Base-by-base conservation (phyloP, 768 basidiomycete genomes). In the Naematelia encephala region DNA sequence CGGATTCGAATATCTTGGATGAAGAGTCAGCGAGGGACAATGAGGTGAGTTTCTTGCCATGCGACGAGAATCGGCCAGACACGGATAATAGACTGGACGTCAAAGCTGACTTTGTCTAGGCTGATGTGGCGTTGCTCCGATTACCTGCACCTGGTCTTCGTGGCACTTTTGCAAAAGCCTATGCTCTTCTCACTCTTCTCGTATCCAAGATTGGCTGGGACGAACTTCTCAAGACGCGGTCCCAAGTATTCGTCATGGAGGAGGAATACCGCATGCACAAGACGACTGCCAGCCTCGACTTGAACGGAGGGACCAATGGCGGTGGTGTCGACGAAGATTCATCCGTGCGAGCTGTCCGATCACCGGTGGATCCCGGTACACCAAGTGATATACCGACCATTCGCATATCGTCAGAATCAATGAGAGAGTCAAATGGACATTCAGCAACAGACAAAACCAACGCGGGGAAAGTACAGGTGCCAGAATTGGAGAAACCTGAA, bases 251-350 rank as follows among this genome's bases (percentile, higher is more conserved):
- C 77, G 96, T 99, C 42, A 99, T 99, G 96, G 96, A 98, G 75
- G 94, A 99, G 75, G 96, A 99, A 75, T 99, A 99, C 75, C 84
- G 96, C 34, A 88, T 90, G 86, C 94, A 97, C 80, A 97, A 97
- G 74, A 87, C 88, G 1, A 84, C 88, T 4, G 80, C 75, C 1
- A 90, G 92, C 26, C 80, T 87, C n/a, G 75, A 78, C 39, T 43
- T 68, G 54, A 50, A 60, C 28, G 63, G 59, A 3, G 34, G 34
- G 16, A 16, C 34, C 34, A 67, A 29, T 25, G 55, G 30, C 29
- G 10, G 19, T 28, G 70, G 64, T n/a, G 69, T 65, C 4, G 72
- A 61, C 22, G 75, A 69, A 28, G 42, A 58, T 51, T 64, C 61
- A 56, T 71, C 63, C 16, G 66, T 58, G 1, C 34, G 30, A 10